These are phyloP conservation scores for Beauveria sp. DNA, from an alignment of 2,329 filamentous ascomycete species.

Conservation along the genomic window DNA sequence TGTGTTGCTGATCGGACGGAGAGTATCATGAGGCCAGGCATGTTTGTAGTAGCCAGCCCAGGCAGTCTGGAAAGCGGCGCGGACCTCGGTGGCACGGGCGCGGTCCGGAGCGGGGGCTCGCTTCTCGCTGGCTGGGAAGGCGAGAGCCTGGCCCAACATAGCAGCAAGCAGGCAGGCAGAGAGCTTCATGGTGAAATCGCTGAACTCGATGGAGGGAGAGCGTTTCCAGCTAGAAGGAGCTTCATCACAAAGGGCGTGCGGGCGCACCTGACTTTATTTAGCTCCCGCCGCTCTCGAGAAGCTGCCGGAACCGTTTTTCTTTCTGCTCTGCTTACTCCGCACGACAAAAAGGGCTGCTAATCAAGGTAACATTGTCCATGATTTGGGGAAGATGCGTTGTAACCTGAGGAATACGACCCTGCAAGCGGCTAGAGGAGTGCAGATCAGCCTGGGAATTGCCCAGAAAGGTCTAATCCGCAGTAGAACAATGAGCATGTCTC, in stretches of 20 bases:
- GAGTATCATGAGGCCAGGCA: constrained; percentile 71
- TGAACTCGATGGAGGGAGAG: not conserved
- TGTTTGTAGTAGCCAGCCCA: constrained; percentile 69
- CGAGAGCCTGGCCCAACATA: not conserved
- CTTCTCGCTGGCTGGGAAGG: constrained; percentile 1
- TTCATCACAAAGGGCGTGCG: not conserved
- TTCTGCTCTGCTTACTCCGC: not conserved
- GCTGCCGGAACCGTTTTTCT: not conserved
- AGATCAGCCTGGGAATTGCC: not conserved
- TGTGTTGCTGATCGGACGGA: constrained; percentile 59
- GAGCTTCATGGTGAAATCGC: not conserved
- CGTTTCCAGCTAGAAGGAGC: not conserved
- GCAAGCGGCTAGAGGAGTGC: not conserved
- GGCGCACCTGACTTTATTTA: not conserved
- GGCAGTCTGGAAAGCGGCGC: constrained; percentile 56
- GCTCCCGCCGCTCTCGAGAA: not conserved
- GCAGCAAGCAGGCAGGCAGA: not conserved
- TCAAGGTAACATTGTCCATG: not conserved
- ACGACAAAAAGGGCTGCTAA: not conserved
- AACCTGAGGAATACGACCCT: not conserved
- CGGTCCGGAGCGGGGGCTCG: constrained; percentile 7
- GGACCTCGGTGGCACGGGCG: constrained; percentile 5
- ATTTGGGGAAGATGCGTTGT: constrained; percentile 1
- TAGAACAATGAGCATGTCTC: not conserved
- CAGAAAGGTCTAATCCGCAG: not conserved